Percentiles rank a stretch among this genome's conserved stretches.
Conservation (phyloP, 2,329 filamentous ascomycete genomes). For the Neobulgaria alba region DNA sequence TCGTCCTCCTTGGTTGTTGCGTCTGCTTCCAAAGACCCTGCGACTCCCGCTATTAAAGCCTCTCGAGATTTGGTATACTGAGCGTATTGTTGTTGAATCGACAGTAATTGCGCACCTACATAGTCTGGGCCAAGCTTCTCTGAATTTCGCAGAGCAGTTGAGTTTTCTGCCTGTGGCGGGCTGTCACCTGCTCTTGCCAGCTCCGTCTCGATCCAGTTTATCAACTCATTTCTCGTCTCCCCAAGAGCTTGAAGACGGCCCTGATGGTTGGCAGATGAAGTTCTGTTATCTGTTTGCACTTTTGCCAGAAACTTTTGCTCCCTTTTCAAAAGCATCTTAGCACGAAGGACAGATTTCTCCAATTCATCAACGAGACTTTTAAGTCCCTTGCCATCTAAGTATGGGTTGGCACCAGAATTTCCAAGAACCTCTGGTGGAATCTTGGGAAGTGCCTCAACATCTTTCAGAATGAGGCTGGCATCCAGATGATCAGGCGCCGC, state of each 20-base stretch:
- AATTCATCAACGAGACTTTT: constrained; percentile 41
- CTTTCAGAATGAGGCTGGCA: constrained; percentile 16
- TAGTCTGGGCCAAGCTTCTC: constrained; percentile 17
- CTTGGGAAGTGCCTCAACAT: constrained; percentile 20
- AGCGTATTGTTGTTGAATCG: constrained; percentile 45
- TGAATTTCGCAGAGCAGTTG: neutral
- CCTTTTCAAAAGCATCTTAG: constrained; percentile 46
- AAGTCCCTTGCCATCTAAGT: constrained; percentile 34
- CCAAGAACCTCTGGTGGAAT: constrained; percentile 23
- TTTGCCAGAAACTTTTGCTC: constrained; percentile 48
- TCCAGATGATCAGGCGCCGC: constrained; percentile 42
- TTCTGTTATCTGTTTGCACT: constrained; percentile 22
- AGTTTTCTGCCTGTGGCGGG: constrained; percentile 28
- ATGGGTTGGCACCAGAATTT: constrained; percentile 9
- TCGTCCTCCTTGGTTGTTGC: constrained; percentile 4
- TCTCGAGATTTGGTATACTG: constrained; percentile 43
- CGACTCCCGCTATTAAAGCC: constrained; percentile 33
- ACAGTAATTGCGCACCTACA: constrained; percentile 14
- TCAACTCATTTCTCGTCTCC: constrained; percentile 49
- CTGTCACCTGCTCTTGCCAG: constrained; percentile 39
- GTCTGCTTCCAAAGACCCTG: constrained; percentile 7
- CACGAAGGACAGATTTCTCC: constrained; percentile 49
- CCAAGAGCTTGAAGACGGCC: constrained; percentile 41
- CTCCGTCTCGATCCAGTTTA: constrained; percentile 57
- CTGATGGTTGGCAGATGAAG: constrained; percentile 2